Evolutionary conservation across 768 basidiomycete genomes (phyloP).

Genomic region (Clathrus columnatus): DNA sequence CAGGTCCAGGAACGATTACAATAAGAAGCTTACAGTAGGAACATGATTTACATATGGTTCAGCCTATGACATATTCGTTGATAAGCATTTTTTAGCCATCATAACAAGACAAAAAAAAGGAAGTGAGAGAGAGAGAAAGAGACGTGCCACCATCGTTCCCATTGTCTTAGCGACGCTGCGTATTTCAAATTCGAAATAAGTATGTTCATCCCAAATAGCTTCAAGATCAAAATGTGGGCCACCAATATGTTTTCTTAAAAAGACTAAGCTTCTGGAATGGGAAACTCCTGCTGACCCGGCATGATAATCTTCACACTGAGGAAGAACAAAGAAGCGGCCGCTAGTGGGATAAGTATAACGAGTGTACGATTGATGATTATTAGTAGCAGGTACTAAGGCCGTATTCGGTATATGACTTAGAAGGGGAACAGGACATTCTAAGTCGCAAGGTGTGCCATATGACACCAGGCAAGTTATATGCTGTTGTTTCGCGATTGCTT

Average conservation of each 20-base stretch:
- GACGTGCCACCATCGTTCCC: conserved; percentile 40
- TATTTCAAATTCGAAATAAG: conserved; percentile 41
- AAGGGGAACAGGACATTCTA: neutral
- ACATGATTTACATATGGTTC: conserved; percentile 56
- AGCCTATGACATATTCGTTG: conserved; percentile 17
- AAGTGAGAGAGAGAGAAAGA: neutral
- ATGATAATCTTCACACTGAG: conserved; percentile 32
- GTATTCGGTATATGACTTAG: conserved; percentile 6
- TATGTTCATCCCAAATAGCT: conserved; percentile 55
- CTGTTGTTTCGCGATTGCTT: conserved; percentile 13
- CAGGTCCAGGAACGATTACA: neutral
- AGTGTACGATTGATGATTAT: neutral
- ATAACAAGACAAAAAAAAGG: too few relatives aligned
- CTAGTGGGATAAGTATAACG: conserved; percentile 2
- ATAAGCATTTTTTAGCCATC: neutral
- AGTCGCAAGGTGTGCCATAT: neutral
- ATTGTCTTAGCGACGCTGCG: conserved; percentile 23
- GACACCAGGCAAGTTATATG: conserved; percentile 7
- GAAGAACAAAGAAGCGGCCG: conserved; percentile 32
- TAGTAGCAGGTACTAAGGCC: neutral
- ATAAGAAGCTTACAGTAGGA: conserved; percentile 34
- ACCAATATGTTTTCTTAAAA: conserved; percentile 35
- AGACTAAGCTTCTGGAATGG: conserved; percentile 38
- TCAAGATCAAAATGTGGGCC: conserved; percentile 50
- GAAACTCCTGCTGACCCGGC: conserved; percentile 34